These are phyloP conservation scores for Protostelium mycophagum DNA, from an alignment of 78 protist species.

Conservation along the genomic window DNA sequence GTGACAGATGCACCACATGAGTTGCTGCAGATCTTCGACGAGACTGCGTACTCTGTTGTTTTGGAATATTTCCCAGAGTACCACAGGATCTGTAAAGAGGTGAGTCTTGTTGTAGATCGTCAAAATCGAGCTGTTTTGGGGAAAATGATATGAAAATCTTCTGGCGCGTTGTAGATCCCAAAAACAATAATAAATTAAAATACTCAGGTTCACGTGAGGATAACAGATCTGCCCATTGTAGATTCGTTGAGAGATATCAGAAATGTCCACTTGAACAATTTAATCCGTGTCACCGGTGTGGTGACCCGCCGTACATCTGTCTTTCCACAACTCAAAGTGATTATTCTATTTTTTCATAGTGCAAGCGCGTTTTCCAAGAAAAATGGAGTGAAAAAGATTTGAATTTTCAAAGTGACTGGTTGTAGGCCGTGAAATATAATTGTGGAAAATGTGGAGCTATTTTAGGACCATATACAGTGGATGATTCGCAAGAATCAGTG, in stretches of 20 bases:
- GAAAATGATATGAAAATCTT: constrained; percentile 15
- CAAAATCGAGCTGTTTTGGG: not conserved
- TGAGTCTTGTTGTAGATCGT: not conserved
- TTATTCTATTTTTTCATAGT: not conserved
- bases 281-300: constrained; percentile 91
- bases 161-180: constrained; percentile 5
- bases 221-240: constrained; percentile 81
- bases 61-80: constrained; percentile 21
- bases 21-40: constrained; percentile 86
- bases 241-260: constrained; percentile 94
- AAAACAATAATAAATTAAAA: too few relatives aligned
- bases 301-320: constrained; percentile 94
- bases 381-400: too few relatives aligned
- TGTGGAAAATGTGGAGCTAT: constrained; percentile 82
- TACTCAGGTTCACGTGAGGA: constrained; percentile 90
- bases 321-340: constrained; percentile 87
- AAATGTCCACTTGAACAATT: constrained; percentile 79
- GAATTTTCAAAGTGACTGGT: too few relatives aligned
- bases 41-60: constrained; percentile 41
- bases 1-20: constrained; percentile 85
- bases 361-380: not conserved
- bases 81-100: constrained; percentile 14
- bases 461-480: constrained; percentile 76
- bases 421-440: constrained; percentile 62
- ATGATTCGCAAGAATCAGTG: constrained; percentile 5